Percentiles rank a stretch among this genome's conserved stretches.
phyloP scores from a whole-genome alignment of 345 rosid genomes.

The Populus alba region DNA sequence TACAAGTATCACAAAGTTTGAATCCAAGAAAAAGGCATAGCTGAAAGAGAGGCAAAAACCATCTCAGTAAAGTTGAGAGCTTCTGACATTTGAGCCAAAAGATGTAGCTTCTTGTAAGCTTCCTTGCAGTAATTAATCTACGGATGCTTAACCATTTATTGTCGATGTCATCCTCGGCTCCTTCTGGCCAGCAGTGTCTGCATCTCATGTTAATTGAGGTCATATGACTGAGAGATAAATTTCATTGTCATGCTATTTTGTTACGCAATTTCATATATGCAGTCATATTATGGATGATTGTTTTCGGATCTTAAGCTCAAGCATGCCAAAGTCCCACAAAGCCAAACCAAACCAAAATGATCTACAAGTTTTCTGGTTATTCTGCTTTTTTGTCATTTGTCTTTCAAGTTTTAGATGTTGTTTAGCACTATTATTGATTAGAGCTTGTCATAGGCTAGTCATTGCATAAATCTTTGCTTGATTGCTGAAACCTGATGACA shows the following conservation, averaged over 20 bases:
- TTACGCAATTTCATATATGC: neutral
- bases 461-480: too few relatives aligned
- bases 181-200: neutral
- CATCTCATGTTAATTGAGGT: neutral
- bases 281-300: neutral
- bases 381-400: too few relatives aligned
- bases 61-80: neutral
- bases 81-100: neutral
- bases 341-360: too few relatives aligned
- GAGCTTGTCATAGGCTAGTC: too few relatives aligned
- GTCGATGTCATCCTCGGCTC: too few relatives aligned
- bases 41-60: neutral
- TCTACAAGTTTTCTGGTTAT: too few relatives aligned
- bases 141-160: neutral
- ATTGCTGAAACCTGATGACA: too few relatives aligned
- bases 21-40: neutral
- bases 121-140: neutral
- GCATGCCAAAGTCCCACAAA: neutral
- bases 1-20: slow-evolving; percentile 67
- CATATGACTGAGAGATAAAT: neutral
- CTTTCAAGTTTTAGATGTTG: too few relatives aligned
- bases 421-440: too few relatives aligned
- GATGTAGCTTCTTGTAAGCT: neutral
- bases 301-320: neutral
- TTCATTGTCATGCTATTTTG: neutral